A percentile compares a stretch with the other conserved stretches of the same genome.
Conservation (phyloP, 208 protist species). For the Vickermania ingenoplastis region DNA sequence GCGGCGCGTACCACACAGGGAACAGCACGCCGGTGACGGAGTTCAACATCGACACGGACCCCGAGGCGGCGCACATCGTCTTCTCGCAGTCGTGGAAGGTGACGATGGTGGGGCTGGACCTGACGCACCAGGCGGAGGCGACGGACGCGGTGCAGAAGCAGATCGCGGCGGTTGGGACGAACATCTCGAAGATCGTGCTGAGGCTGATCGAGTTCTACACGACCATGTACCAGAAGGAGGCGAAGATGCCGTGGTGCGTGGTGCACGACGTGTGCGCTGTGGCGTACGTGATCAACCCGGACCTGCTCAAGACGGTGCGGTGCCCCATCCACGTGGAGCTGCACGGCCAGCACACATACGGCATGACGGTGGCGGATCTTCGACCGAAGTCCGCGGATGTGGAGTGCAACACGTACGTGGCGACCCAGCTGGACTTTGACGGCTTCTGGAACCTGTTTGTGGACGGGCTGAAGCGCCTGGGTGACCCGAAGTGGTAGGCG, state of each 20-base stretch:
- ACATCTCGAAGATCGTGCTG: constrained; percentile 22
- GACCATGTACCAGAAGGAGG: constrained; percentile 25
- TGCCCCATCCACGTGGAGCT: constrained; percentile 55
- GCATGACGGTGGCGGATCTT: constrained; percentile 62
- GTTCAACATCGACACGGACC: constrained; percentile 73
- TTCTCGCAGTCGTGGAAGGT: constrained; percentile 49
- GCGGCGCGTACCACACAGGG: constrained; percentile 42
- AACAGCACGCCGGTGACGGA: constrained; percentile 56
- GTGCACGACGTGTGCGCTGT: constrained; percentile 78
- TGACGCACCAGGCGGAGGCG: constrained; percentile 63
- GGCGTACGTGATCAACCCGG: constrained; percentile 61
- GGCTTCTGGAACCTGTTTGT: constrained; percentile 66
- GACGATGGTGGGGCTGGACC: constrained; percentile 78
- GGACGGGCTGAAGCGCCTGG: constrained; percentile 47
- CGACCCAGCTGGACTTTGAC: constrained; percentile 40
- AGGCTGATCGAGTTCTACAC: constrained; percentile 46
- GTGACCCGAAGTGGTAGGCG: constrained; percentile 14
- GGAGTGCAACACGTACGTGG: constrained; percentile 53
- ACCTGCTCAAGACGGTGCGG: constrained; percentile 35
- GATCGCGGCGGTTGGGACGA: constrained; percentile 28
- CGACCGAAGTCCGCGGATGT: constrained; percentile 11
- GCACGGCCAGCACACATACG: constrained; percentile 22
- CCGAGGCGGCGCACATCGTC: constrained; percentile 70
- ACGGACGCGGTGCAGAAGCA: constrained; percentile 30
- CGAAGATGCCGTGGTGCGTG: constrained; percentile 11